Base-by-base conservation (phyloP, 495 filamentous ascomycete genomes). In the Collariella sp. region DNA sequence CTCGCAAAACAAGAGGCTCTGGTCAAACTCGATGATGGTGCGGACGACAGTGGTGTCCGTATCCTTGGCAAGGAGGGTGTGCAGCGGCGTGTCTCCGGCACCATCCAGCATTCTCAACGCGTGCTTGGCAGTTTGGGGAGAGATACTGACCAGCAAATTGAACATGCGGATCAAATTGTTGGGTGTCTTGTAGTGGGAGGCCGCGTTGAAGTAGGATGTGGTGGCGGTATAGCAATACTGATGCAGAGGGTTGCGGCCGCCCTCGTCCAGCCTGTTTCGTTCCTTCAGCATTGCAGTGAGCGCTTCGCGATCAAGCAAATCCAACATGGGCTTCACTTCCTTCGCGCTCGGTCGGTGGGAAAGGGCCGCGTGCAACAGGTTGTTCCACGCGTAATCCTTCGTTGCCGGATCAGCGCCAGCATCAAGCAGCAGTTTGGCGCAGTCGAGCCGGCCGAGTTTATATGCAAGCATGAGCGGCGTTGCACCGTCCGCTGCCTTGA, bases 381-480 rank as follows among this genome's bases (percentile, higher is more conserved):
- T 88, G 56, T 76, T 73, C 13, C 76, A 76, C 1, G 61, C 46
- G 4, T 55, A 56, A 56, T 83, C 79, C 11, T 79, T 81, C 29
- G 67, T 63, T 0, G 75, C 72, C 55, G 86, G 84, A 59, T 88
- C 77, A 3, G 85, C 85, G 13, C 84, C 85, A 13, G 79, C 79
- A 0, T 73, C 62, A 55, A 88, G 75, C 9, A 91, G 72, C 1
- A 79, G 69, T 46, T 76, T 76, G n/a, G 77, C 84, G 15, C 74
- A 74, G 1, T 78, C 67, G 6, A 71, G 45, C 16, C 79, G 74
- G 9, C 76, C 73, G 5, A 78, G 60, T 2, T 66, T 62, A 49
- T 79, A 80, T 2, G 86, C 81, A 11, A 84, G 53, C 40, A 76
- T 70, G 3, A 89, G 72, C 1, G 85, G 85, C 5, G 83, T 88